A percentile compares a stretch with the other conserved stretches of the same genome.
phyloP scores from a whole-genome alignment of 371 early-diverging fungal genomes.

The Haplosporangium sp. region DNA sequence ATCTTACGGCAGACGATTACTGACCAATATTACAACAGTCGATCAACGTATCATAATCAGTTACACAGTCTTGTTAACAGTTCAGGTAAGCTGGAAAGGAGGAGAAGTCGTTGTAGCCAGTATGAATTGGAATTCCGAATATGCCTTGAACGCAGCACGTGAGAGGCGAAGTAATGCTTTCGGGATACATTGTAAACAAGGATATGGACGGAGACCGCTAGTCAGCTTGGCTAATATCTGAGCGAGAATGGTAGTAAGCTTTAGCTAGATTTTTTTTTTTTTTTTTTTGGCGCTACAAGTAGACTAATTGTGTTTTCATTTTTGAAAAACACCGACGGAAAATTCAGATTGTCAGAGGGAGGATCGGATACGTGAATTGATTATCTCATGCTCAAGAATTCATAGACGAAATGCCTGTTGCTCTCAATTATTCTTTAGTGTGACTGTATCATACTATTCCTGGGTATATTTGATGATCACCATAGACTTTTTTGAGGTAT shows the following conservation, averaged over 20 bases:
- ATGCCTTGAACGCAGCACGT: too few species aligned
- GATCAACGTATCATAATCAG: conserved; percentile 7
- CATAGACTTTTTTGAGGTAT: background rate
- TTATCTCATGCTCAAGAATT: background rate
- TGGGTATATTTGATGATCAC: background rate
- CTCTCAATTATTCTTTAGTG: background rate
- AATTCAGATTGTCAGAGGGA: background rate
- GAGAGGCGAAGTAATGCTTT: too few species aligned
- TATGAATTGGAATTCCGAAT: conserved; percentile 16
- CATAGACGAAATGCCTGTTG: conserved; percentile 1
- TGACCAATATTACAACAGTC: conserved; percentile 2
- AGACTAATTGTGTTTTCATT: background rate
- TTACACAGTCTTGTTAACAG: conserved; percentile 5
- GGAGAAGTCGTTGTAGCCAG: conserved; percentile 5
- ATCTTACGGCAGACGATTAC: background rate
- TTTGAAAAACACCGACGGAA: too few species aligned
- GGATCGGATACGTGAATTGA: background rate
- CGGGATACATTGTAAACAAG: conserved; percentile 6
- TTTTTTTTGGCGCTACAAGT: too few species aligned
- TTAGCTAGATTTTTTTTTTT: too few species aligned
- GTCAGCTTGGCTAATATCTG: background rate
- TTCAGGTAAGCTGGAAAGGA: conserved; percentile 9
- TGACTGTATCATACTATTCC: conserved; percentile 1
- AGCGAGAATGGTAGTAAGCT: background rate
- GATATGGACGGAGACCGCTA: background rate